Evolutionary conservation across 768 basidiomycete genomes (phyloP).

Genomic region (Naganishia vaughanmartiniae): DNA sequence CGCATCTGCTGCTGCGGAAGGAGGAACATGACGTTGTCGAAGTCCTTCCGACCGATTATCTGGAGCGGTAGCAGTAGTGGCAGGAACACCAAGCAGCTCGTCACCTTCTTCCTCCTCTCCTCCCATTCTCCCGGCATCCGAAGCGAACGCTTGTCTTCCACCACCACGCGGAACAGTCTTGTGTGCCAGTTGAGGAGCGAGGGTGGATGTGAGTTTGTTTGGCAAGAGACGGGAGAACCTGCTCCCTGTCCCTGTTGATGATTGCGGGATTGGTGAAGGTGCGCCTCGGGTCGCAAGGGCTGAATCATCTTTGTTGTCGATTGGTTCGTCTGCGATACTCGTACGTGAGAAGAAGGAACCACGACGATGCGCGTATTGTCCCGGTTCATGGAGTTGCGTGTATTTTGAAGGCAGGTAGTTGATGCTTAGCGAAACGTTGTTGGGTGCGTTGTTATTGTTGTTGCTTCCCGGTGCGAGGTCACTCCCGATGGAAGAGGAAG

Average conservation of each 20-base stretch:
- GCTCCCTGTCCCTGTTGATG: slow-evolving; percentile 2
- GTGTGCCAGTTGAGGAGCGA: slow-evolving; percentile 1
- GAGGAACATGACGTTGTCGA: background rate
- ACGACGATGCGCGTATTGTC: slow-evolving; percentile 55
- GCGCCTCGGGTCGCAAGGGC: slow-evolving; percentile 34
- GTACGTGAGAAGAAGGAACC: slow-evolving; percentile 21
- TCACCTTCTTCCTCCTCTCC: slow-evolving; percentile 61
- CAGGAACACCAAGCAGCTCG: slow-evolving; percentile 47
- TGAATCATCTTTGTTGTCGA: slow-evolving; percentile 71
- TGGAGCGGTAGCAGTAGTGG: background rate
- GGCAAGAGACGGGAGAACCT: background rate
- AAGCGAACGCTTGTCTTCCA: slow-evolving; percentile 32
- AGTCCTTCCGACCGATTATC: background rate
- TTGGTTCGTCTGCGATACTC: slow-evolving; percentile 32
- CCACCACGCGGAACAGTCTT: slow-evolving; percentile 13
- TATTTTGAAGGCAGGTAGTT: slow-evolving; percentile 76
- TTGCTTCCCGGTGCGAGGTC: background rate
- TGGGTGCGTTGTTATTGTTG: background rate
- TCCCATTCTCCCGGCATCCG: slow-evolving; percentile 59
- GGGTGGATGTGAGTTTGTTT: background rate
- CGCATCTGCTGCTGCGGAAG: slow-evolving; percentile 34
- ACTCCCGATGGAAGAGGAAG: slow-evolving; percentile 11
- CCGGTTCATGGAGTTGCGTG: slow-evolving; percentile 56
- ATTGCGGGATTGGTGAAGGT: background rate
- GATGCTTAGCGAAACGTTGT: background rate